phyloP scores from a whole-genome alignment of 768 basidiomycete species.

The Mycena galericulata region DNA sequence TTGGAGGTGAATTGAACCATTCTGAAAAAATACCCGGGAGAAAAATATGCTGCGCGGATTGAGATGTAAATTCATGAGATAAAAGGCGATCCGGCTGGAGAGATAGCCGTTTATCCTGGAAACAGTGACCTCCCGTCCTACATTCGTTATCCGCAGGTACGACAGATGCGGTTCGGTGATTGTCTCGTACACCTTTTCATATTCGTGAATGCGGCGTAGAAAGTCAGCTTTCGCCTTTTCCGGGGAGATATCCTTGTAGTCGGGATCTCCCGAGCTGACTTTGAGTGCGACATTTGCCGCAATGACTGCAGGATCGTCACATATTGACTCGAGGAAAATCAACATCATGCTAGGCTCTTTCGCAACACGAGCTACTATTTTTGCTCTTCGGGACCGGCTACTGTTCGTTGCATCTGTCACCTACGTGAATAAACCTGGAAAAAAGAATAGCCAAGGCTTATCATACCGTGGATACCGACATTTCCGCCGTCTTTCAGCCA shows the following conservation, averaged over 20 bases:
- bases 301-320: slow-evolving; percentile 93
- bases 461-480: slow-evolving; percentile 94
- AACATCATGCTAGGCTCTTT: slow-evolving; percentile 89
- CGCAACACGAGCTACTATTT: slow-evolving; percentile 85
- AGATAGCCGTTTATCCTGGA: slow-evolving; percentile 94
- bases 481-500: slow-evolving; percentile 98
- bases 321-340: slow-evolving; percentile 95
- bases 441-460: background rate
- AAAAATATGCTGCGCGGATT: slow-evolving; percentile 97
- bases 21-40: slow-evolving; percentile 75
- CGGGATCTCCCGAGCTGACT: slow-evolving; percentile 96
- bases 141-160: slow-evolving; percentile 92
- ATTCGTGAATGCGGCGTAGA: slow-evolving; percentile 88
- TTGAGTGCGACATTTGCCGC: slow-evolving; percentile 97
- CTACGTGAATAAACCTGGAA: slow-evolving; percentile 12
- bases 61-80: slow-evolving; percentile 97
- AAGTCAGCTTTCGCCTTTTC: slow-evolving; percentile 94
- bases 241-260: slow-evolving; percentile 90
- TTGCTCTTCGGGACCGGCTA: slow-evolving; percentile 79
- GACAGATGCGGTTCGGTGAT: slow-evolving; percentile 92
- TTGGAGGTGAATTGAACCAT: background rate
- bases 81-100: slow-evolving; percentile 97
- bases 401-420: slow-evolving; percentile 94
- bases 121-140: slow-evolving; percentile 90
- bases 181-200: slow-evolving; percentile 96